Evolutionary conservation across 257 asterid genomes (phyloP).

Genomic region (Solanum acaule): DNA sequence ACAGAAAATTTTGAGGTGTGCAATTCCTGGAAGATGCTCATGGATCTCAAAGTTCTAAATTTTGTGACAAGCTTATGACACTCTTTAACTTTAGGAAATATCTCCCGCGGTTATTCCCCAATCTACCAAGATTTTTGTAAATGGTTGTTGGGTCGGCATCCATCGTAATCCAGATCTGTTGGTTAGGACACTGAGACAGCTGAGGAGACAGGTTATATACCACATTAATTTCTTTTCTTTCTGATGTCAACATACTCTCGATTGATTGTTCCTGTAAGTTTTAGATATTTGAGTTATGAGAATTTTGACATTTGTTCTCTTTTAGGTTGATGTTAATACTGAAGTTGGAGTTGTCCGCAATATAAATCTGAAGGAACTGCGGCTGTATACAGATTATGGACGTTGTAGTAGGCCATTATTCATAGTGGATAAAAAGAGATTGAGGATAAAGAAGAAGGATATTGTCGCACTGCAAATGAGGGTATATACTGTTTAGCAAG

Average conservation of each 20-base stretch:
- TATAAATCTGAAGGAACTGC: constrained; percentile 78
- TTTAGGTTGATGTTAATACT: constrained; percentile 90
- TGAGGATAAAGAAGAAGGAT: constrained; percentile 81
- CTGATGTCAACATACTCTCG: not conserved
- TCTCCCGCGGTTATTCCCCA: constrained; percentile 95
- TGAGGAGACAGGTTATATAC: constrained; percentile 75
- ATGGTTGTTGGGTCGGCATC: constrained; percentile 97
- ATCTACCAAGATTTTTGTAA: constrained; percentile 90
- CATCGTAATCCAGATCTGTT: constrained; percentile 97
- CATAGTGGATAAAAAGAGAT: constrained; percentile 86
- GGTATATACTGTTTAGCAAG: constrained; percentile 24
- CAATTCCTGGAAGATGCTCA: not conserved
- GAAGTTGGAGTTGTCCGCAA: constrained; percentile 99
- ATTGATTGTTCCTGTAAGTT: not conserved
- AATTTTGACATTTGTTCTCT: not conserved
- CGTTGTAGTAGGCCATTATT: constrained; percentile 99
- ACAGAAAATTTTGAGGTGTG: constrained; percentile 95
- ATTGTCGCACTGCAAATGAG: constrained; percentile 79
- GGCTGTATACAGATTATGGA: constrained; percentile 94
- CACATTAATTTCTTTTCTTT: not conserved
- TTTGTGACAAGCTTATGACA: not conserved
- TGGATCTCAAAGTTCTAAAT: not conserved
- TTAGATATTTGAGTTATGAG: not conserved
- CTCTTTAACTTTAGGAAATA: constrained; percentile 53
- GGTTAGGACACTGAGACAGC: constrained; percentile 79